phyloP scores from a whole-genome alignment of 1,139 yeast genomes.

The Diutina catenulata region DNA sequence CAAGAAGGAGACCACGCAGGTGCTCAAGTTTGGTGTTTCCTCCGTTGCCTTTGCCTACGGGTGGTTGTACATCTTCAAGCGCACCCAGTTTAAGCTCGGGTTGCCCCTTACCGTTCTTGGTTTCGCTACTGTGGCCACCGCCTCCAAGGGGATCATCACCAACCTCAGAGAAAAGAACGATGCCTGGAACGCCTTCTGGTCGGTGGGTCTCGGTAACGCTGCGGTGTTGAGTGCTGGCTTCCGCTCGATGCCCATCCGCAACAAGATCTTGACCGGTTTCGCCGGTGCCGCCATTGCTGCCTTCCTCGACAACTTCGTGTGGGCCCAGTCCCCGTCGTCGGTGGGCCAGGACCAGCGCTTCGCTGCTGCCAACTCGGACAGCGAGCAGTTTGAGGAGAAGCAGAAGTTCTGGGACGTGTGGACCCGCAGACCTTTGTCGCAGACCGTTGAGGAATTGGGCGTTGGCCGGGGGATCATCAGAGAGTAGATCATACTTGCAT shows the following conservation, averaged over 20 bases:
- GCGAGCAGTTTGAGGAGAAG: conserved; percentile 18
- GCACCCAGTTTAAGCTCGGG: conserved; percentile 33
- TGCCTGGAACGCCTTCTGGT: conserved; percentile 40
- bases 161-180: conserved; percentile 38
- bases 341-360: conserved; percentile 28
- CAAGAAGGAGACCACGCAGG: conserved; percentile 26
- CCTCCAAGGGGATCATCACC: conserved; percentile 27
- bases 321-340: conserved; percentile 33
- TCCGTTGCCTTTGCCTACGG: conserved; percentile 38
- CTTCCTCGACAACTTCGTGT: conserved; percentile 26
- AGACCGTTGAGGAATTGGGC: conserved; percentile 69
- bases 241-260: conserved; percentile 30
- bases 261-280: conserved; percentile 30
- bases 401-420: conserved; percentile 78
- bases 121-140: conserved; percentile 33
- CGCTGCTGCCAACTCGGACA: conserved; percentile 24
- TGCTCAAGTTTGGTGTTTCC: conserved; percentile 31
- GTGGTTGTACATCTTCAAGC: conserved; percentile 36
- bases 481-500: conserved; percentile 9
- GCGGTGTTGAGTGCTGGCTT: conserved; percentile 30
- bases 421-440: conserved; percentile 73
- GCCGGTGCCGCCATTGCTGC: conserved; percentile 31
- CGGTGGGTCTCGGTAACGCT: conserved; percentile 31
- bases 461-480: conserved; percentile 43
- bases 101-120: conserved; percentile 30